These are phyloP conservation scores for Rhytidiadelphus loreus DNA, from an alignment of 225 moss, liverwort and hornwort genomes.

Conservation along the genomic window DNA sequence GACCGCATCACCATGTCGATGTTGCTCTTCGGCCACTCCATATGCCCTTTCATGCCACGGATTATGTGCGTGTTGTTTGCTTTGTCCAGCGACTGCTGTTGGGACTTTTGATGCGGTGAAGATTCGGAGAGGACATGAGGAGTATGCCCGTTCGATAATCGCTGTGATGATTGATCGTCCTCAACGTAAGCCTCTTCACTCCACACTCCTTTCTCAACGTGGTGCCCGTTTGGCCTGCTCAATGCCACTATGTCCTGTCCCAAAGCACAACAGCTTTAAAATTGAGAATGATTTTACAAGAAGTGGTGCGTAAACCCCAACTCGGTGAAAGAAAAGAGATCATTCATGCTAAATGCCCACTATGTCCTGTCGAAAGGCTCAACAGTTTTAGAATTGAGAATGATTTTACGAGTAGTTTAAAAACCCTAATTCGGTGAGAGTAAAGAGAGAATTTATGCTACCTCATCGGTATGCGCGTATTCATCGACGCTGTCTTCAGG, in stretches of 20 bases:
- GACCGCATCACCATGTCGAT: conserved; percentile 34
- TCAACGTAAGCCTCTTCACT: conserved; percentile 12
- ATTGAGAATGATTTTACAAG: not conserved
- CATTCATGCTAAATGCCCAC: not conserved
- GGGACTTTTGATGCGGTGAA: conserved; percentile 9
- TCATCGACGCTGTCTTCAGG: conserved; percentile 29
- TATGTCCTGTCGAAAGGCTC: conserved; percentile 4
- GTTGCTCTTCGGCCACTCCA: conserved; percentile 40
- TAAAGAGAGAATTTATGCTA: not conserved
- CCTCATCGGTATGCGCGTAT: conserved; percentile 24
- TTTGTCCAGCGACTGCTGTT: conserved; percentile 19
- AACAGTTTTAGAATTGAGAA: not conserved
- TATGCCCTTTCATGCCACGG: conserved; percentile 48
- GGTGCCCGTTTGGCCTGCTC: conserved; percentile 19
- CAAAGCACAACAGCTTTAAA: not conserved
- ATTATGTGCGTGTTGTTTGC: conserved; percentile 32
- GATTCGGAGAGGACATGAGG: not conserved
- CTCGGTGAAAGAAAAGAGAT: not conserved
- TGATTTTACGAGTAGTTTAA: not conserved
- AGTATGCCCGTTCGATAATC: conserved; percentile 7
- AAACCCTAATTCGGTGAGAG: not conserved
- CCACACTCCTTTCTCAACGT: conserved; percentile 18
- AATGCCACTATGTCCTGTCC: conserved; percentile 41
- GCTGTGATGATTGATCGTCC: conserved; percentile 12
- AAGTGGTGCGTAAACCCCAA: not conserved